Evolutionary conservation across 768 basidiomycete genomes (phyloP).

Genomic region (Mrakia blollopis): DNA sequence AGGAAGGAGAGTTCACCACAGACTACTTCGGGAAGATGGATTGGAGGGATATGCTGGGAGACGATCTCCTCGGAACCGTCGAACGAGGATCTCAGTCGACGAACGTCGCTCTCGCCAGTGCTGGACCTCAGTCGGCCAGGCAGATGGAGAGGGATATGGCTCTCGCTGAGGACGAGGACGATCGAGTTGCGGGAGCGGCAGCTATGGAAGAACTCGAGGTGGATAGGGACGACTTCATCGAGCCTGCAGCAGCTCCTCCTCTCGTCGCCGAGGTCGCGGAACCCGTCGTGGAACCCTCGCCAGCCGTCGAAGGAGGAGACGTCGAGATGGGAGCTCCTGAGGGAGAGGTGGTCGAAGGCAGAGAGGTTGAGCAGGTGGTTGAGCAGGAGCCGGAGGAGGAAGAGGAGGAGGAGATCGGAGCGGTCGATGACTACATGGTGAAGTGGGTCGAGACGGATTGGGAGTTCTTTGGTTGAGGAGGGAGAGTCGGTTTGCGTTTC

Average conservation of each 20-base stretch:
- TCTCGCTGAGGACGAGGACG: slow-evolving; percentile 79
- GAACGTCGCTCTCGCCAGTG: slow-evolving; percentile 36
- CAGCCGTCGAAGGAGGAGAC: slow-evolving; percentile 6
- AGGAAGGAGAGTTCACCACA: slow-evolving; percentile 73
- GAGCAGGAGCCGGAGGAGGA: slow-evolving; percentile 37
- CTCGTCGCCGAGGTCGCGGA: background rate
- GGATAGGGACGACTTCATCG: slow-evolving; percentile 48
- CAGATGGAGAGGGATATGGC: slow-evolving; percentile 45
- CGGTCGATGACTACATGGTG: slow-evolving; percentile 80
- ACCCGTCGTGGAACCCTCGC: background rate
- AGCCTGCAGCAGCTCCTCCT: background rate
- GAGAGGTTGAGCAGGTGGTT: slow-evolving; percentile 36
- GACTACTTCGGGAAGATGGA: slow-evolving; percentile 53
- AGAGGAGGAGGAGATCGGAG: slow-evolving; percentile 57
- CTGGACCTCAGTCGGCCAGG: slow-evolving; percentile 7
- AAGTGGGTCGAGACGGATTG: slow-evolving; percentile 43
- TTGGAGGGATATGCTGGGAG: slow-evolving; percentile 71
- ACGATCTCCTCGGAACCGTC: slow-evolving; percentile 26
- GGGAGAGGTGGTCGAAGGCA: slow-evolving; percentile 48
- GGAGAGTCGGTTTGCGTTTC: background rate
- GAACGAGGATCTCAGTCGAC: slow-evolving; percentile 33
- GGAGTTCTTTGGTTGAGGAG: slow-evolving; percentile 8
- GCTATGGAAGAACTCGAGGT: slow-evolving; percentile 80
- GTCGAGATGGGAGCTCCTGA: slow-evolving; percentile 41
- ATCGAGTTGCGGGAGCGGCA: slow-evolving; percentile 57